Evolutionary conservation across 1,284 basidiomycete genomes (phyloP).

Genomic region (Trichosporon ovoides): DNA sequence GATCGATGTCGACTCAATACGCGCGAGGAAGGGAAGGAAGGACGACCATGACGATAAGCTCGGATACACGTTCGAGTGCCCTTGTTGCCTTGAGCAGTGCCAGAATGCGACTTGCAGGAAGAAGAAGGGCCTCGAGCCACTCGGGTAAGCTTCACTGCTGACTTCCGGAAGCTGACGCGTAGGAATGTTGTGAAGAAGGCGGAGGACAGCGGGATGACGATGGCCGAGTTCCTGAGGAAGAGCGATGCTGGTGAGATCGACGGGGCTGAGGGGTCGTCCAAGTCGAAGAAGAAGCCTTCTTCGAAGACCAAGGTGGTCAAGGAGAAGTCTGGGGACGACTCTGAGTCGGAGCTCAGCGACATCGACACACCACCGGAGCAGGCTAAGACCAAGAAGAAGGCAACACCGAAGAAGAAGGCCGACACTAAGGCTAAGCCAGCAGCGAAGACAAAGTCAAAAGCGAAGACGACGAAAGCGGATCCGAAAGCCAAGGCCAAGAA

Average conservation of each 20-base stretch:
- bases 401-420: slow-evolving; percentile 9
- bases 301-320: background rate
- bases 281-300: background rate
- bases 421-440: background rate
- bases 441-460: background rate
- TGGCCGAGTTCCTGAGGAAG: slow-evolving; percentile 13
- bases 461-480: background rate
- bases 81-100: slow-evolving; percentile 32
- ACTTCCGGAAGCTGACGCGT: background rate
- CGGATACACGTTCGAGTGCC: slow-evolving; percentile 27
- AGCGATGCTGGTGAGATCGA: slow-evolving; percentile 4
- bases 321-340: background rate
- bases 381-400: slow-evolving; percentile 7
- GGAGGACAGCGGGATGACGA: slow-evolving; percentile 11
- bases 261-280: background rate
- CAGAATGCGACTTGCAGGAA: slow-evolving; percentile 30
- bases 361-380: slow-evolving; percentile 8
- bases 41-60: slow-evolving; percentile 15
- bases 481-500: background rate
- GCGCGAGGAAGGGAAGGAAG: slow-evolving; percentile 4
- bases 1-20: slow-evolving; percentile 13
- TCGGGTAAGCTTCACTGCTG: slow-evolving; percentile 7
- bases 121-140: slow-evolving; percentile 30
- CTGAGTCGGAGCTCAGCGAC: slow-evolving; percentile 18
- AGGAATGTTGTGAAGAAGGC: slow-evolving; percentile 20